A percentile compares a stretch with the other conserved stretches of the same genome.
These are phyloP conservation scores for Tulasnella sp. DNA, from an alignment of 768 basidiomycete genomes.

Conservation along the genomic window DNA sequence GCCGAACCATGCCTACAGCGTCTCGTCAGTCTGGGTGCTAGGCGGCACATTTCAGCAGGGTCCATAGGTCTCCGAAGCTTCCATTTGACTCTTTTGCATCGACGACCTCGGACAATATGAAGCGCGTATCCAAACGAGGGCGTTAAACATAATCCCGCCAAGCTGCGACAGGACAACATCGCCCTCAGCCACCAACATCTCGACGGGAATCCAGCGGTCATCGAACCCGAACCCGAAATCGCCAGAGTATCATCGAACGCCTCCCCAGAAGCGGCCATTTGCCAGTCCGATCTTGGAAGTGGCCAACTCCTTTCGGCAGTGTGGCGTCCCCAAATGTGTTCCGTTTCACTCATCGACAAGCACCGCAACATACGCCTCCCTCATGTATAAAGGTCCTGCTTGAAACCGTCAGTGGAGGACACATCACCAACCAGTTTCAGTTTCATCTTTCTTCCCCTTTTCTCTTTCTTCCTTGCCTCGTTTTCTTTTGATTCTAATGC, in stretches of 20 bases:
- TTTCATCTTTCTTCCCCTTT: background rate
- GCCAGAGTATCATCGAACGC: background rate
- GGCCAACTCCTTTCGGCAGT: slow-evolving; percentile 42
- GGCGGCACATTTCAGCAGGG: background rate
- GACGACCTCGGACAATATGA: background rate
- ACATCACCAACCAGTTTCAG: no score
- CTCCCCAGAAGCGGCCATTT: background rate
- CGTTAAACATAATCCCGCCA: background rate
- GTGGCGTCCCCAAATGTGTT: no score
- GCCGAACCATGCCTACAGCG: background rate
- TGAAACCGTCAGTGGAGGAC: no score
- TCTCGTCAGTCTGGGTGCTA: background rate
- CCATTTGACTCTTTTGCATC: background rate
- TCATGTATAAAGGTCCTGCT: no score
- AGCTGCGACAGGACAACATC: background rate
- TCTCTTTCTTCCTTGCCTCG: background rate
- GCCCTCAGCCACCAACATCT: background rate
- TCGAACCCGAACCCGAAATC: background rate
- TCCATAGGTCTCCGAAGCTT: background rate
- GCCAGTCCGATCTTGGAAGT: slow-evolving; percentile 14
- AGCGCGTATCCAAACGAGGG: background rate
- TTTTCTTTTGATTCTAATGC: background rate
- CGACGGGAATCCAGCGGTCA: background rate
- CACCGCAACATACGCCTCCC: no score
- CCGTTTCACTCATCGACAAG: no score